A percentile compares a stretch with the other conserved stretches of the same genome.
Evolutionary conservation across 2,329 filamentous ascomycete species (phyloP).

Genomic region (Cladosporium sp.): DNA sequence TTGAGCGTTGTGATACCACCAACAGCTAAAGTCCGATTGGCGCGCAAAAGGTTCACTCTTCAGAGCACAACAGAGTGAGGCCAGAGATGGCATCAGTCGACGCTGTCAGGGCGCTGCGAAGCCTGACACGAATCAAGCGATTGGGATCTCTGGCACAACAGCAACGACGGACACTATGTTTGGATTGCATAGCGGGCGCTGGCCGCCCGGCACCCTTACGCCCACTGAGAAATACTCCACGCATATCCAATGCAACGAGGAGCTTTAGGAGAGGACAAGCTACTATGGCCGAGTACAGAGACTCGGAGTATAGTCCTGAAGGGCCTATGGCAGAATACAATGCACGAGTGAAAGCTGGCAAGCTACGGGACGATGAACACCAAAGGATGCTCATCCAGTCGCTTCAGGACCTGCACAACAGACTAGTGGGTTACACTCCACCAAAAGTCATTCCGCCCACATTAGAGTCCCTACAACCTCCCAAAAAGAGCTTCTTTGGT

Average conservation of each 20-base stretch:
- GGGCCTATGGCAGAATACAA: conserved; percentile 90
- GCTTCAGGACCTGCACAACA: conserved; percentile 83
- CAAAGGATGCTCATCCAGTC: conserved; percentile 87
- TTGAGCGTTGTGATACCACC: neutral
- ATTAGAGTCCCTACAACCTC: conserved; percentile 61
- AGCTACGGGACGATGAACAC: conserved; percentile 80
- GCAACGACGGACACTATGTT: conserved; percentile 23
- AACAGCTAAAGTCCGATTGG: conserved; percentile 7
- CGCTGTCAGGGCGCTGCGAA: conserved; percentile 18
- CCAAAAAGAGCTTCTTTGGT: conserved; percentile 51
- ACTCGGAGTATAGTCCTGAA: conserved; percentile 17
- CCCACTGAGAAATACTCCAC: neutral
- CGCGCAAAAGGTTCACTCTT: neutral
- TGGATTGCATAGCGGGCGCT: conserved; percentile 20
- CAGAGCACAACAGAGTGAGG: conserved; percentile 13
- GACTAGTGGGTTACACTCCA: conserved; percentile 68
- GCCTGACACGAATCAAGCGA: conserved; percentile 16
- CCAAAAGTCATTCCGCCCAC: conserved; percentile 72
- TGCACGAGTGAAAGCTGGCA: conserved; percentile 67
- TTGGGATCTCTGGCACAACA: conserved; percentile 12
- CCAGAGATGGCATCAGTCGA: conserved; percentile 5
- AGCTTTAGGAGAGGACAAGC: conserved; percentile 14
- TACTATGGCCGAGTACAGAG: conserved; percentile 29
- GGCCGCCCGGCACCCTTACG: conserved; percentile 1
- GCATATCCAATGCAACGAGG: neutral